Conservation (phyloP, 257 asterid genomes). For the Primulina eburnea region DNA sequence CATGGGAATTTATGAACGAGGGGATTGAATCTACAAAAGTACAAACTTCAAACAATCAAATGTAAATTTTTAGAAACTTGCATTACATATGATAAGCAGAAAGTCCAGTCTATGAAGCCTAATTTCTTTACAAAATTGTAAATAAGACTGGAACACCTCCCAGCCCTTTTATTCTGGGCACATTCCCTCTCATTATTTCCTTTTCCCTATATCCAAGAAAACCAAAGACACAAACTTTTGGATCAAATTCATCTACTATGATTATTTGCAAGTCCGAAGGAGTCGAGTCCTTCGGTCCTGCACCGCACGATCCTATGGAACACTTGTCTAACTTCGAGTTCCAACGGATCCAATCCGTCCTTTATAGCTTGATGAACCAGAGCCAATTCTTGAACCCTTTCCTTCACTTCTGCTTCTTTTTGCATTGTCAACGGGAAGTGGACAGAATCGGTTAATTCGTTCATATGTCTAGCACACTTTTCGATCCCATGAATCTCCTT, state of each 20-base stretch:
- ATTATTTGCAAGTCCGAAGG: constrained; percentile 35
- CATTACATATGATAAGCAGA: neutral
- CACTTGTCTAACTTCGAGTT: constrained; percentile 69
- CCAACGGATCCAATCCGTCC: constrained; percentile 77
- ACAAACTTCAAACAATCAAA: too few relatives aligned
- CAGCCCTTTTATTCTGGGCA: too few relatives aligned
- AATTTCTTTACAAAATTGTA: neutral
- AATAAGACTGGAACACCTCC: too few relatives aligned
- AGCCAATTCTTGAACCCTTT: constrained; percentile 60
- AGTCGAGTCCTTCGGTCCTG: constrained; percentile 68
- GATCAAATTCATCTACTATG: constrained; percentile 28
- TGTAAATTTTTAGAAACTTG: too few relatives aligned
- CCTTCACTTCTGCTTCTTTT: constrained; percentile 65
- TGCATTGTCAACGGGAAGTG: constrained; percentile 63
- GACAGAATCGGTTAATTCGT: constrained; percentile 53
- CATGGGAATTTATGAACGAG: too few relatives aligned
- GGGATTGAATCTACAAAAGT: too few relatives aligned
- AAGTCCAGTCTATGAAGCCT: neutral
- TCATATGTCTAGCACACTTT: constrained; percentile 56
- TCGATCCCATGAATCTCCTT: constrained; percentile 81
- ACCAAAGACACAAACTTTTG: too few relatives aligned
- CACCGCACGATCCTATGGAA: constrained; percentile 73
- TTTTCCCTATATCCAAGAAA: too few relatives aligned
- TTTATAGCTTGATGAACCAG: constrained; percentile 45
- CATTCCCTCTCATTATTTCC: too few relatives aligned